Percentiles rank a stretch among this genome's conserved stretches.
Conservation (phyloP, 768 basidiomycete genomes). For the Pulveroboletus sp. region DNA sequence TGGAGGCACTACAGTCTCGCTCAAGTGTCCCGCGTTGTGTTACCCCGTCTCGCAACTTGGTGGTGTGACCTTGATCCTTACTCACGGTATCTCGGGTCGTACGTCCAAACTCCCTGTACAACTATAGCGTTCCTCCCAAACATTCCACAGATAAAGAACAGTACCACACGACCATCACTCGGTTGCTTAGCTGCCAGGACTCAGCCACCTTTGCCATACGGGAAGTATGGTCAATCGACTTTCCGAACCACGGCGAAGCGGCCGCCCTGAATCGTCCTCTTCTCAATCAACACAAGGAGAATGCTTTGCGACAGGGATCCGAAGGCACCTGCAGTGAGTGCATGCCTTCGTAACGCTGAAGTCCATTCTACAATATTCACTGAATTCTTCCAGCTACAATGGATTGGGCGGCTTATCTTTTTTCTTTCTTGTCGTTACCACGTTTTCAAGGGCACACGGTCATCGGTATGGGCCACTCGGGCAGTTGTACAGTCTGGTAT, state of each 20-base stretch:
- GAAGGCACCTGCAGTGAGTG: slow-evolving; percentile 23
- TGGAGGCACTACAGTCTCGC: slow-evolving; percentile 6
- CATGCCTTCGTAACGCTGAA: neutral
- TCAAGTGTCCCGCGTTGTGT: slow-evolving; percentile 23
- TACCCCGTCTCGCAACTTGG: slow-evolving; percentile 23
- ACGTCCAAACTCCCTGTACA: neutral
- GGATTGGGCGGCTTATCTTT: slow-evolving; percentile 24
- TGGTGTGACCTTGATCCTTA: slow-evolving; percentile 26
- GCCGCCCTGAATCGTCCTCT: slow-evolving; percentile 29
- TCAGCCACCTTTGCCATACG: slow-evolving; percentile 19
- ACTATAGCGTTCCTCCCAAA: neutral
- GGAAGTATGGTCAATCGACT: slow-evolving; percentile 35
- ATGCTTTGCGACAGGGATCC: neutral
- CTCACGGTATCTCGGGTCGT: slow-evolving; percentile 29
- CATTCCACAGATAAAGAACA: slow-evolving; percentile 25
- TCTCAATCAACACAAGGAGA: slow-evolving; percentile 23
- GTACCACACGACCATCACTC: slow-evolving; percentile 21
- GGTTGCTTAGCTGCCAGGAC: slow-evolving; percentile 14
- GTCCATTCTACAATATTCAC: neutral
- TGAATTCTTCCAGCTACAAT: slow-evolving; percentile 14
- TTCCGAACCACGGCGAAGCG: slow-evolving; percentile 36
- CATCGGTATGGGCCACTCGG: slow-evolving; percentile 29
- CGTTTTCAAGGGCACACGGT: slow-evolving; percentile 21
- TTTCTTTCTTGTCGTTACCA: slow-evolving; percentile 23
- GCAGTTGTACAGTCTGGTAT: slow-evolving; percentile 28